Evolutionary conservation across 2,329 filamentous ascomycete genomes (phyloP).

Genomic region (Neoarthrinium moseri): DNA sequence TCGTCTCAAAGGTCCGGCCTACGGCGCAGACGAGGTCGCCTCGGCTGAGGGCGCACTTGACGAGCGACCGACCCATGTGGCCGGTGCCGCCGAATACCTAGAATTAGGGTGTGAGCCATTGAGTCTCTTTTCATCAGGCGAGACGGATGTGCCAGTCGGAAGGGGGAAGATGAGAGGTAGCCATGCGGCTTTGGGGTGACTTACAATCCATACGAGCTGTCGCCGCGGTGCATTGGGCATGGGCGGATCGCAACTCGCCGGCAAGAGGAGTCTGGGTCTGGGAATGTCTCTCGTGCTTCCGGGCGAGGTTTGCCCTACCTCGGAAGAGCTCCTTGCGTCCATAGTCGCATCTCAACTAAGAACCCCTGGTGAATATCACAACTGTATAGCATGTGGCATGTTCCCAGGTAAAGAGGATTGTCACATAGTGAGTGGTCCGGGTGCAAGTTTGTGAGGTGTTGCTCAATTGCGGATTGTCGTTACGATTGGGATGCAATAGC

Average conservation of each 20-base stretch:
- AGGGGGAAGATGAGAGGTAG: conserved; percentile 2
- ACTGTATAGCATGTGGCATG: too few relatives aligned
- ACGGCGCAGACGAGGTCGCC: conserved; percentile 85
- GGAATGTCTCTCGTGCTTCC: conserved; percentile 8
- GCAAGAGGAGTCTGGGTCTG: conserved; percentile 59
- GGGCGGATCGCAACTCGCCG: conserved; percentile 83
- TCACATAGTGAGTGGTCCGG: too few relatives aligned
- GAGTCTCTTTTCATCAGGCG: neutral
- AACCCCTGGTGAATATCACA: too few relatives aligned
- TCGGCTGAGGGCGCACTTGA: conserved; percentile 76
- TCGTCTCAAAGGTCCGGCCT: conserved; percentile 78
- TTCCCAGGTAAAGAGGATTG: too few relatives aligned
- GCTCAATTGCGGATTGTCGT: too few relatives aligned
- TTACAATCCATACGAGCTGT: conserved; percentile 85
- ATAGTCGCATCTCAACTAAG: neutral
- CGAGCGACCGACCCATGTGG: conserved; percentile 89
- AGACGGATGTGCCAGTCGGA: conserved; percentile 1
- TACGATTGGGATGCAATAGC: conserved; percentile 6
- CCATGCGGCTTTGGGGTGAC: conserved; percentile 27
- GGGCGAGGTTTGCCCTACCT: conserved; percentile 1
- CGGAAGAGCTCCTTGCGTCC: neutral
- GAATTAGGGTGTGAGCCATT: too few relatives aligned
- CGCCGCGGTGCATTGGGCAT: conserved; percentile 66
- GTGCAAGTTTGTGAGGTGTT: too few relatives aligned
- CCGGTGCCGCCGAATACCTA: conserved; percentile 95